phyloP scores from a whole-genome alignment of 768 basidiomycete species.

The Mycena rosella region DNA sequence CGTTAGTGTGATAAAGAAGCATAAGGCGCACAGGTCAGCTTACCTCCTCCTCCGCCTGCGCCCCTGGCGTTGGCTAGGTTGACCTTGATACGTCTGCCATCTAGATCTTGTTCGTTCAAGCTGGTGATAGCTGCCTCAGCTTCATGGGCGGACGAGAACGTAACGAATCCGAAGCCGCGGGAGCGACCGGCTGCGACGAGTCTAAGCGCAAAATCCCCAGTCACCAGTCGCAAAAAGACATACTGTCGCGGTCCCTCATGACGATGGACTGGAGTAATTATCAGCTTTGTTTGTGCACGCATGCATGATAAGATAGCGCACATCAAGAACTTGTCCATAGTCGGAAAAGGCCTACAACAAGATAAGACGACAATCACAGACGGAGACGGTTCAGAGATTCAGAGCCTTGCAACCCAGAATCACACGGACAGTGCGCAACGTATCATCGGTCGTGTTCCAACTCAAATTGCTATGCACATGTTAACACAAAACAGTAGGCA shows the following conservation, averaged over 20 bases:
- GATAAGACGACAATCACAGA: conserved; percentile 59
- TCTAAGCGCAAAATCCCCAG: conserved; percentile 1
- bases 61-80: conserved; percentile 85
- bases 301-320: conserved; percentile 70
- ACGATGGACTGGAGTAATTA: conserved; percentile 85
- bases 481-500: conserved; percentile 62
- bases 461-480: conserved; percentile 85
- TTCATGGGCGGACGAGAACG: conserved; percentile 70
- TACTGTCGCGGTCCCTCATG: conserved; percentile 96
- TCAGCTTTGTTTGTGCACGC: conserved; percentile 53
- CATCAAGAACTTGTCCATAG: conserved; percentile 91
- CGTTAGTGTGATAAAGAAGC: neutral
- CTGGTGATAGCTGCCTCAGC: conserved; percentile 81
- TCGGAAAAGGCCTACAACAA: conserved; percentile 81
- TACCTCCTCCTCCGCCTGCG: conserved; percentile 47
- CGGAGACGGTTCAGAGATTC: conserved; percentile 41
- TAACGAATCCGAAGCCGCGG: conserved; percentile 97
- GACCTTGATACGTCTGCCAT: conserved; percentile 91
- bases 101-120: conserved; percentile 93
- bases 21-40: neutral
- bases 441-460: conserved; percentile 97
- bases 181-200: conserved; percentile 76
- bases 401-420: conserved; percentile 50
- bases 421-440: conserved; percentile 87
- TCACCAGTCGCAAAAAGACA: neutral